These are phyloP conservation scores for Aureobasidium sp. DNA, from an alignment of 2,329 filamentous ascomycete genomes.

Conservation along the genomic window DNA sequence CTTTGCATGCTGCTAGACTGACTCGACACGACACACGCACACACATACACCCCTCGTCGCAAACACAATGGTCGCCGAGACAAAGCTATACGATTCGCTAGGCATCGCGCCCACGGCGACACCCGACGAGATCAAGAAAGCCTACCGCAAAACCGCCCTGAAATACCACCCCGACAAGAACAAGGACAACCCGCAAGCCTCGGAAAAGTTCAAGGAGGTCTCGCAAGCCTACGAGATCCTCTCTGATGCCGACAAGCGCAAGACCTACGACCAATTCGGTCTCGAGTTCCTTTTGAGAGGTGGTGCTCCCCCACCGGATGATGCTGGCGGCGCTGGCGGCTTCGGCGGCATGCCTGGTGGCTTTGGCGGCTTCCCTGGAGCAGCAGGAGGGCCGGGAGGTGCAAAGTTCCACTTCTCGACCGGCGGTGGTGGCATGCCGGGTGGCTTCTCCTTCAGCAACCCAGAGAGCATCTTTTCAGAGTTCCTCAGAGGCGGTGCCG, in stretches of 20 bases:
- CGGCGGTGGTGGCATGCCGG: constrained; percentile 38
- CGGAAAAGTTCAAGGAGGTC: constrained; percentile 96
- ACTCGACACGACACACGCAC: not conserved
- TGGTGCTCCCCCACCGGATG: constrained; percentile 60
- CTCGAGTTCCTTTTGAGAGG: constrained; percentile 87
- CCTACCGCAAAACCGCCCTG: constrained; percentile 79
- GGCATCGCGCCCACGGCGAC: constrained; percentile 69
- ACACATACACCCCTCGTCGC: constrained; percentile 7
- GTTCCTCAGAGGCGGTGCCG: constrained; percentile 60
- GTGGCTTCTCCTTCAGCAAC: constrained; percentile 62
- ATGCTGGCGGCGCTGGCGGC: constrained; percentile 35
- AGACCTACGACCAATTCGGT: constrained; percentile 89
- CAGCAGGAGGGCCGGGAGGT: constrained; percentile 39
- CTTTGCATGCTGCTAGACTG: not conserved
- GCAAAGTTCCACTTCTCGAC: constrained; percentile 60
- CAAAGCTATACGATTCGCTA: constrained; percentile 87
- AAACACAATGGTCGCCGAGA: constrained; percentile 78
- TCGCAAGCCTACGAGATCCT: constrained; percentile 98
- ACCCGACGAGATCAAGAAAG: constrained; percentile 97
- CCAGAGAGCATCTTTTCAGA: constrained; percentile 79
- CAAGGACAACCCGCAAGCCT: constrained; percentile 75
- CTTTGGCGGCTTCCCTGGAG: constrained; percentile 22
- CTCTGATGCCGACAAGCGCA: constrained; percentile 92
- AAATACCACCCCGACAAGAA: constrained; percentile 94
- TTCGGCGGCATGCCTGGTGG: constrained; percentile 54